Evolutionary conservation across 441 rosid genomes (phyloP), one percentile per base, ranked within the genome.

Genomic region (Populus hybrid): DNA sequence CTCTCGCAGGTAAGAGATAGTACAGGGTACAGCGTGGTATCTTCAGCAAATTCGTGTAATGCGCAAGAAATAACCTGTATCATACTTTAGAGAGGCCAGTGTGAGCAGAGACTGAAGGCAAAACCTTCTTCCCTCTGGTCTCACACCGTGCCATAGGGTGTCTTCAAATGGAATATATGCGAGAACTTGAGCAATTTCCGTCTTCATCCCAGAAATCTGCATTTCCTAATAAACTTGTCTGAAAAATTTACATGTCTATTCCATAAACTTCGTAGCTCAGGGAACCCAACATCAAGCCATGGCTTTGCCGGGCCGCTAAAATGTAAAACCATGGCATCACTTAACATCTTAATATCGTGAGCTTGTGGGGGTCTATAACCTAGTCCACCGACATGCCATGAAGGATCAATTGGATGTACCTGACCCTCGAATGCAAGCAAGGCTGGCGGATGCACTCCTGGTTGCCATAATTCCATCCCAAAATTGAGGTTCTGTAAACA

Each of bases 281-380:
- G 81, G 76, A 86, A 84, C 40, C 97, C 92, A 18, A 93, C 90
- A 85, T 91, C 95, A 10, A 95, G 91, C 99, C 99, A 95, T n/a
- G 99, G 98, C 81, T 95, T 95, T 35, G 97, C 98, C 40, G 98
- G 99, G 73, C 98, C 98, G 64, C 89, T 92, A 78, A 92, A 95
- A 87, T 95, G 99, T 85, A 95, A 75, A 81, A 93, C 91, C 1
- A 92, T 91, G 21, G 97, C 97, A 76, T 88, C 79, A 77, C 89
- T 87, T 40, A 90, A 24, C 38, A 76, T 77, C 69, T 82, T 87
- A 73, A 79, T 76, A 64, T 69, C 50, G 57, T 46, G 57, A 42
- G 77, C 50, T 24, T 89, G 84, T 1, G 84, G 69, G 50, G 83
- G 81, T 68, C 86, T 86, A 79, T 87, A 80, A 23, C 99, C 99